These are phyloP conservation scores for Pseudopediastrum boryanum DNA, from an alignment of 139 green algal genomes.

Conservation along the genomic window DNA sequence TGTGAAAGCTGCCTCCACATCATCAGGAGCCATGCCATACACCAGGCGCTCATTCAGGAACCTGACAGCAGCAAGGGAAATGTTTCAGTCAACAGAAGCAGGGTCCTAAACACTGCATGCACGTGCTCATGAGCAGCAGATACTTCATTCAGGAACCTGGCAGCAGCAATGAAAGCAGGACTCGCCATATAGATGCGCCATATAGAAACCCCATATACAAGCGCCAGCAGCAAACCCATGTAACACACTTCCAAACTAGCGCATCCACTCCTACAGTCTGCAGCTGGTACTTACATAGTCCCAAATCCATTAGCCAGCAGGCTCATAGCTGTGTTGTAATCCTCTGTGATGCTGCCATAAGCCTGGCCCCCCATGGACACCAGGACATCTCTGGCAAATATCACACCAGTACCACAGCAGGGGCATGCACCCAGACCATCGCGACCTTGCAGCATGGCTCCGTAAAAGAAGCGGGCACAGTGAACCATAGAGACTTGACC, in stretches of 20 bases:
- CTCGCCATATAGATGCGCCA: too few relatives aligned
- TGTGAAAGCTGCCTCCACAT: not conserved
- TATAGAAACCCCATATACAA: too few relatives aligned
- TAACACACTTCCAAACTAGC: too few relatives aligned
- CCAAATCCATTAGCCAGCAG: conserved; percentile 16
- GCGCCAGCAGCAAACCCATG: too few relatives aligned
- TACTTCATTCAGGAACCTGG: conserved; percentile 24
- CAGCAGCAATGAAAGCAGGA: too few relatives aligned
- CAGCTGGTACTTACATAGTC: conserved; percentile 27
- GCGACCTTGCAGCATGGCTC: conserved; percentile 6
- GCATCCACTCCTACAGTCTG: too few relatives aligned
- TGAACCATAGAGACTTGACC: conserved; percentile 7
- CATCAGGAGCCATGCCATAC: conserved; percentile 18
- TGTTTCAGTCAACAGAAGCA: too few relatives aligned
- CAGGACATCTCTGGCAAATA: not conserved
- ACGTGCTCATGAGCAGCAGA: too few relatives aligned
- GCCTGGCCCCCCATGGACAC: conserved; percentile 8
- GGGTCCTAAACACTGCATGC: too few relatives aligned
- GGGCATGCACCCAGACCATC: conserved; percentile 22
- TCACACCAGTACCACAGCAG: conserved; percentile 27
- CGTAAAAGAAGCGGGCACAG: conserved; percentile 23
- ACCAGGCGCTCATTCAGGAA: conserved; percentile 25
- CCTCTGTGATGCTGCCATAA: conserved; percentile 24
- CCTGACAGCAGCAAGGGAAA: too few relatives aligned
- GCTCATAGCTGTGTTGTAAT: conserved; percentile 36